phyloP scores from a whole-genome alignment of 2,329 filamentous ascomycete genomes.

The Fusarium sp. region DNA sequence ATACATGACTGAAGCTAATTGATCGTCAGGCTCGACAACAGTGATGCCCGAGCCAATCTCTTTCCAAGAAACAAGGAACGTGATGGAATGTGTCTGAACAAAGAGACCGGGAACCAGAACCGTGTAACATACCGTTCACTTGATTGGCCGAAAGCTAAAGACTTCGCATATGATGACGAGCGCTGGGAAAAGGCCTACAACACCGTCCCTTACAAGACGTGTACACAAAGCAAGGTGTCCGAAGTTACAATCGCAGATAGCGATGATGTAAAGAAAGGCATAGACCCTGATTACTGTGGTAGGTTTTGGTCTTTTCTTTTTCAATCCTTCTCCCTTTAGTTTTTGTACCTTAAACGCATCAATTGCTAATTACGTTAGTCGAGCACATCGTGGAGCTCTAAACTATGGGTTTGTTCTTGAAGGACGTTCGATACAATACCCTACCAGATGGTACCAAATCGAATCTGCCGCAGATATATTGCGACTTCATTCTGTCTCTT shows the following conservation, averaged over 20 bases:
- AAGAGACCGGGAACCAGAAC: slow-evolving; percentile 1
- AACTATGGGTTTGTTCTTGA: slow-evolving; percentile 12
- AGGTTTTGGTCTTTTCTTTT: slow-evolving; percentile 7
- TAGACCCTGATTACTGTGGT: slow-evolving; percentile 5
- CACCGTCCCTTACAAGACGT: slow-evolving; percentile 2
- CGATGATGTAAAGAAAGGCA: not conserved
- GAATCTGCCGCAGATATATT: slow-evolving; percentile 12
- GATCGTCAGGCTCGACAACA: slow-evolving; percentile 6
- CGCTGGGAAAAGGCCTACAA: slow-evolving; percentile 13
- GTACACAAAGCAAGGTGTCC: slow-evolving; percentile 1
- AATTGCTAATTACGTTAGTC: slow-evolving; percentile 5
- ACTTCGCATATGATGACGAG: slow-evolving; percentile 8
- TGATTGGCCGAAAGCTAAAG: not conserved
- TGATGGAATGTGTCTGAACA: not conserved
- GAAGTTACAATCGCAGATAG: not conserved
- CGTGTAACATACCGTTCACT: not conserved
- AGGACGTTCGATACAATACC: slow-evolving; percentile 1
- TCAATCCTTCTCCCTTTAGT: not conserved
- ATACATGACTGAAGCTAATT: slow-evolving; percentile 3
- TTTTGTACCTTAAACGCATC: slow-evolving; percentile 2
- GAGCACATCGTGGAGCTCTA: slow-evolving; percentile 18
- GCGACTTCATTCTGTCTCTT: slow-evolving; percentile 7
- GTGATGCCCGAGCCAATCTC: slow-evolving; percentile 1
- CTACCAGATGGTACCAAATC: not conserved
- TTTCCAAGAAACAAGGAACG: slow-evolving; percentile 2